A percentile compares a stretch with the other conserved stretches of the same genome.
Evolutionary conservation across 2,329 filamentous ascomycete genomes (phyloP).

Genomic region (Lecanosticta acicola): DNA sequence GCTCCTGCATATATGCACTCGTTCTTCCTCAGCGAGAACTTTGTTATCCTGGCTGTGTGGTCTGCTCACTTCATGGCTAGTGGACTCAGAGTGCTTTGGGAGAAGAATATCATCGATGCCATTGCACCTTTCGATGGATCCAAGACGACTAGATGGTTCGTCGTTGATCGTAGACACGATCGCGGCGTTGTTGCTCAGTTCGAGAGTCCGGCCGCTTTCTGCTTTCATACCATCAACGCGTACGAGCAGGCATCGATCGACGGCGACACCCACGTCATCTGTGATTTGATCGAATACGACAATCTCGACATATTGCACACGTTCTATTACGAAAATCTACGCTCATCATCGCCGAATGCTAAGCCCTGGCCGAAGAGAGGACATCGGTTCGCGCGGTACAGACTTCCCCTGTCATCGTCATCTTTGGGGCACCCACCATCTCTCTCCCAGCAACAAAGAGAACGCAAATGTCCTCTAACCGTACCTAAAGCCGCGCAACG

Average conservation of each 20-base stretch:
- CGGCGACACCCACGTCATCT: conserved; percentile 50
- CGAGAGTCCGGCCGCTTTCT: conserved; percentile 66
- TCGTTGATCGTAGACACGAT: conserved; percentile 60
- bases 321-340: conserved; percentile 65
- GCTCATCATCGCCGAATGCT: conserved; percentile 33
- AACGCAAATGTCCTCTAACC: not conserved
- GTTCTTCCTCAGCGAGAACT: conserved; percentile 65
- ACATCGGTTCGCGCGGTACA: conserved; percentile 1
- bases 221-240: conserved; percentile 74
- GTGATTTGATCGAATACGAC: conserved; percentile 61
- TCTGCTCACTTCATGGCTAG: conserved; percentile 54
- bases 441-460: not conserved
- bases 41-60: conserved; percentile 69
- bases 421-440: not conserved
- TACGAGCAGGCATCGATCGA: conserved; percentile 50
- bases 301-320: conserved; percentile 59
- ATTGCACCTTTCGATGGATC: conserved; percentile 58
- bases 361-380: not conserved
- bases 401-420: not conserved
- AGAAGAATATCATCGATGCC: conserved; percentile 62
- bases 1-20: conserved; percentile 74
- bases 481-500: not conserved
- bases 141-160: conserved; percentile 61
- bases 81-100: conserved; percentile 58
- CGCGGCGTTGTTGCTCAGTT: conserved; percentile 65